Conservation (phyloP, 208 protist genomes). For the Trypanosoma caninum region DNA sequence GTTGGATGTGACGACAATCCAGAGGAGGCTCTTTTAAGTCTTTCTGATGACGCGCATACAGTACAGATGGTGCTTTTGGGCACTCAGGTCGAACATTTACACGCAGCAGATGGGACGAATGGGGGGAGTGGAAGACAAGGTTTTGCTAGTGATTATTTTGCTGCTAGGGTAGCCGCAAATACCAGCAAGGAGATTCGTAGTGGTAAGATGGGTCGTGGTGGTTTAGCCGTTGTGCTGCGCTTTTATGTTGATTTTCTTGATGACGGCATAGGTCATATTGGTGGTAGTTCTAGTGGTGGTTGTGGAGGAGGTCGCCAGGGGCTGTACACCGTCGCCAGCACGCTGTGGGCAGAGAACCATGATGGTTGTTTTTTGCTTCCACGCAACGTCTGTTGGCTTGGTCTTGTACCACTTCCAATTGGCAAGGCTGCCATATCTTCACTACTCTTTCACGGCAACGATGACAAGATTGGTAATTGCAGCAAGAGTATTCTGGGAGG, state of each 20-base stretch:
- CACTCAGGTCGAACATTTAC: background rate
- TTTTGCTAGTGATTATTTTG: background rate
- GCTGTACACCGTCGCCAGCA: constrained; percentile 4
- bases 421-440: constrained; percentile 9
- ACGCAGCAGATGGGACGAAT: background rate
- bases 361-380: constrained; percentile 20
- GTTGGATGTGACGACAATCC: constrained; percentile 2
- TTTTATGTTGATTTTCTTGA: constrained; percentile 25
- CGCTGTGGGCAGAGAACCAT: background rate
- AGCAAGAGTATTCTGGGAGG: background rate
- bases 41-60: constrained; percentile 19
- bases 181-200: background rate
- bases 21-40: constrained; percentile 20
- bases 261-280: constrained; percentile 6
- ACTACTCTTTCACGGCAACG: constrained; percentile 1
- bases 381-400: constrained; percentile 20
- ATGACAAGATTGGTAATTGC: background rate
- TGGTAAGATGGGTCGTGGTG: constrained; percentile 14
- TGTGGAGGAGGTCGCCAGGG: background rate
- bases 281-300: background rate
- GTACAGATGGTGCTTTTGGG: constrained; percentile 25
- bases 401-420: constrained; percentile 17
- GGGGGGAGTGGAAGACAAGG: background rate
- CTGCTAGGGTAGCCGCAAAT: background rate
- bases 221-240: constrained; percentile 13